Conservation (phyloP, 441 rosid genomes). For the Erysimum pusillum region DNA sequence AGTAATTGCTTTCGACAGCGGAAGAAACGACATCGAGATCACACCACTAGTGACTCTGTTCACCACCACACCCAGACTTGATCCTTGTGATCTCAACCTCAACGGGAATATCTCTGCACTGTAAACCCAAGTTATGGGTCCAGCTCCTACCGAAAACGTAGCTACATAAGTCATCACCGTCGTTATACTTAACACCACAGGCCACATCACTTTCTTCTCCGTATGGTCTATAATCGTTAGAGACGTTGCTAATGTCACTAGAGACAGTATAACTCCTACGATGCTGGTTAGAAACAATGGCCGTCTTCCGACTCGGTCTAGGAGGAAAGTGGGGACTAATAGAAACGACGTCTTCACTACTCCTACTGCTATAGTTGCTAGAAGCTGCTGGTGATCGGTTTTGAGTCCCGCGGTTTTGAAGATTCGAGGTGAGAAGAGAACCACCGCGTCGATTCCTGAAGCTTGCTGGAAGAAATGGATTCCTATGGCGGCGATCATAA, state of each 20-base stretch:
- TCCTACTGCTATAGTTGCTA: constrained; percentile 87
- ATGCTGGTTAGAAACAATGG: constrained; percentile 71
- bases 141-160: constrained; percentile 79
- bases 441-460: constrained; percentile 73
- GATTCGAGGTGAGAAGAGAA: constrained; percentile 75
- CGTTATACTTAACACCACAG: constrained; percentile 60
- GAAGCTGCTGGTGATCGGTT: constrained; percentile 50
- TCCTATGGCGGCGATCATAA: constrained; percentile 68
- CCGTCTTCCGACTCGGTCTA: constrained; percentile 78
- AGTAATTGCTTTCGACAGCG: constrained; percentile 59
- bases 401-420: constrained; percentile 76
- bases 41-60: constrained; percentile 78
- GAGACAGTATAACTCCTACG: constrained; percentile 66
- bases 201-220: constrained; percentile 60
- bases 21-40: constrained; percentile 62
- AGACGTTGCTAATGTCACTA: constrained; percentile 52
- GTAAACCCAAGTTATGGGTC: constrained; percentile 88
- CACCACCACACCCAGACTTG: constrained; percentile 67
- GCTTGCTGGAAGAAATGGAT: constrained; percentile 90
- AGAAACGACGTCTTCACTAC: constrained; percentile 68
- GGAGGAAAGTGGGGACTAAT: constrained; percentile 70
- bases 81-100: constrained; percentile 80
- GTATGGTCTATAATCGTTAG: constrained; percentile 64
- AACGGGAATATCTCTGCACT: constrained; percentile 85
- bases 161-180: constrained; percentile 70